Base-by-base conservation (phyloP, 2,329 filamentous ascomycete species). In the Leptographium galeiforme region DNA sequence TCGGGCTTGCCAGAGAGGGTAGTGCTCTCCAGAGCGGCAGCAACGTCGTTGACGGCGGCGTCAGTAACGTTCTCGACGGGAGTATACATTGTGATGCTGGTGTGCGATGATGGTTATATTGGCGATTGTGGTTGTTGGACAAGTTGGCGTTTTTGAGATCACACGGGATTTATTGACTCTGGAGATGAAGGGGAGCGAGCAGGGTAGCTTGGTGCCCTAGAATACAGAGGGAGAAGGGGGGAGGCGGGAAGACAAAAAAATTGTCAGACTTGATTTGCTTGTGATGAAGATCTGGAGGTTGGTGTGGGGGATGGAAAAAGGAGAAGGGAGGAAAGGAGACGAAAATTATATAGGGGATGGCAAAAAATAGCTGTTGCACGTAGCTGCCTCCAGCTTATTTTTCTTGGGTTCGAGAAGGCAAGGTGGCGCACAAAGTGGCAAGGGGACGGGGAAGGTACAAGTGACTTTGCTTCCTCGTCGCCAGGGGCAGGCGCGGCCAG, bases 131-230 rank as follows among this genome's bases (percentile, higher is more conserved):
- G 33, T 52, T 48, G 43, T 53, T 51, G 53, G 45, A 54, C 53
- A 25, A 65, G 63, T 69, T 62, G 67, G 68, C 67, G 69, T 68
- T 70, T n/a, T 52, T 51, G 51, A 39, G 50, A 52, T 63, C 63
- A 62, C 64, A 67, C 67, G 64, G 66, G 64, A 66, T 62, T 60
- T 61, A 68, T 79, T 75, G 76, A 85, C 83, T 86, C 82, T 85
- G 82, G 77, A 78, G 83, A 81, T 78, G 75, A 79, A 77, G 76
- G 79, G 74, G 73, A 70, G 60, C 72, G 72, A 70, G 71, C 76
- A 89, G 86, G 86, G 86, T 89, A 87, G 86, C 86, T 89, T 80
- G 72, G 85, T 88, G 86, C 86, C 86, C 86, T 89, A 89, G 85
- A 82, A 70, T 71, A 65, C 66, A 64, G 55, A 58, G 55, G 54